Evolutionary conservation across 129 eudicot genomes (phyloP).

Genomic region (Rutidosis leptorrhynchoides): DNA sequence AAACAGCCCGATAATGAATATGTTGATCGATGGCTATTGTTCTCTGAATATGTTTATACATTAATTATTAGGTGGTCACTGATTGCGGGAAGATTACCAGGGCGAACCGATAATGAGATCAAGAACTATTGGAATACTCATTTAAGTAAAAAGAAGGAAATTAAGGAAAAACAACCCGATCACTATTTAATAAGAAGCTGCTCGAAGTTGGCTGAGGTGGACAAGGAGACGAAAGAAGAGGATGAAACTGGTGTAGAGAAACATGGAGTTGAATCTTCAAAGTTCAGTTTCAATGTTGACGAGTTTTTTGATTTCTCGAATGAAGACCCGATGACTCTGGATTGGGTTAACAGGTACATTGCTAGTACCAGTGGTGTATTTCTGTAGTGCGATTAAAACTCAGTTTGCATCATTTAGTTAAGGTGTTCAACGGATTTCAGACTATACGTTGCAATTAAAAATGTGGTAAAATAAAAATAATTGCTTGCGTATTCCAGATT

Average conservation of each 20-base stretch:
- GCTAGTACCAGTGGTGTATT: slow-evolving; percentile 19
- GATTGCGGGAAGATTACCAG: slow-evolving; percentile 44
- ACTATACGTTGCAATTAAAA: not conserved
- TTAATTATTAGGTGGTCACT: slow-evolving; percentile 40
- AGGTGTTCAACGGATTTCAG: not conserved
- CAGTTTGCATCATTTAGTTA: slow-evolving; percentile 7
- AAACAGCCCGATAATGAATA: too few relatives aligned
- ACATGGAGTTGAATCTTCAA: slow-evolving; percentile 27
- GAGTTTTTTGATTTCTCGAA: slow-evolving; percentile 46
- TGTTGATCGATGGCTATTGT: not conserved
- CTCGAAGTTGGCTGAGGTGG: slow-evolving; percentile 6
- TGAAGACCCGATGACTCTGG: slow-evolving; percentile 38
- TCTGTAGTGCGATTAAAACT: slow-evolving; percentile 16
- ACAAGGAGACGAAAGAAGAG: slow-evolving; percentile 25
- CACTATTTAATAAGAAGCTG: not conserved
- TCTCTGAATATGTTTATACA: not conserved
- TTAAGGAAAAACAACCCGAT: slow-evolving; percentile 19
- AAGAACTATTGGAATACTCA: slow-evolving; percentile 45
- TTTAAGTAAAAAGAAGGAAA: slow-evolving; percentile 40
- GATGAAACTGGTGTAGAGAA: slow-evolving; percentile 10
- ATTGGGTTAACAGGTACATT: slow-evolving; percentile 39
- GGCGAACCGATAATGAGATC: slow-evolving; percentile 38
- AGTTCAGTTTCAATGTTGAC: slow-evolving; percentile 31
- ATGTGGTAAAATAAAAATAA: not conserved
- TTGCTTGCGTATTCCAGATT: not conserved